A percentile compares a stretch with the other conserved stretches of the same genome.
phyloP scores from a whole-genome alignment of 176 grass and related monocot species.

The Musa troglodytarum region DNA sequence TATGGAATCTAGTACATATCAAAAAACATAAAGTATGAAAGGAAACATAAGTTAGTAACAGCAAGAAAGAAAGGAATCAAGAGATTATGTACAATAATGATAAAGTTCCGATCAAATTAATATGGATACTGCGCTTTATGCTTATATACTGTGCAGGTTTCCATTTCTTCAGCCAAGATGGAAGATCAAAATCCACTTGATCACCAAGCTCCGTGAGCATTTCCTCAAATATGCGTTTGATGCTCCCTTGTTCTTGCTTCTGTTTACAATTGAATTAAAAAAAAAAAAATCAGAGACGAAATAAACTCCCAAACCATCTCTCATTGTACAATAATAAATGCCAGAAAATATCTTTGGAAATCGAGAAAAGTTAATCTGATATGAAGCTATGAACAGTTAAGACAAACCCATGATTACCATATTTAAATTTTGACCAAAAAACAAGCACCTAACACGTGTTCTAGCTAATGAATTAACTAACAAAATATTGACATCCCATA shows the following conservation, averaged over 20 bases:
- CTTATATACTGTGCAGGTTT: slow-evolving; percentile 8
- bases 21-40: neutral
- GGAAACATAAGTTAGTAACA: neutral
- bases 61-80: neutral
- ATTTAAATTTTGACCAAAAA: no score
- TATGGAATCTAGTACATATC: neutral
- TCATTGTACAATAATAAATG: neutral
- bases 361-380: neutral
- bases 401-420: no score
- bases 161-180: slow-evolving; percentile 18
- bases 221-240: slow-evolving; percentile 9
- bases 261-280: neutral
- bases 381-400: neutral
- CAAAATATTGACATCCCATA: no score
- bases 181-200: slow-evolving; percentile 18
- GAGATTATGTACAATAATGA: neutral
- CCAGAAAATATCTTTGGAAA: neutral
- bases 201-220: neutral
- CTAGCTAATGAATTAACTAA: no score
- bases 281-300: neutral
- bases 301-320: neutral
- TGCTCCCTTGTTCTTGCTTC: neutral
- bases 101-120: neutral
- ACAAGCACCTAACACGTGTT: no score
- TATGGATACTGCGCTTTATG: slow-evolving; percentile 18